These are phyloP conservation scores for Nothophoma quercina DNA, from an alignment of 2,329 filamentous ascomycete species.

Conservation along the genomic window DNA sequence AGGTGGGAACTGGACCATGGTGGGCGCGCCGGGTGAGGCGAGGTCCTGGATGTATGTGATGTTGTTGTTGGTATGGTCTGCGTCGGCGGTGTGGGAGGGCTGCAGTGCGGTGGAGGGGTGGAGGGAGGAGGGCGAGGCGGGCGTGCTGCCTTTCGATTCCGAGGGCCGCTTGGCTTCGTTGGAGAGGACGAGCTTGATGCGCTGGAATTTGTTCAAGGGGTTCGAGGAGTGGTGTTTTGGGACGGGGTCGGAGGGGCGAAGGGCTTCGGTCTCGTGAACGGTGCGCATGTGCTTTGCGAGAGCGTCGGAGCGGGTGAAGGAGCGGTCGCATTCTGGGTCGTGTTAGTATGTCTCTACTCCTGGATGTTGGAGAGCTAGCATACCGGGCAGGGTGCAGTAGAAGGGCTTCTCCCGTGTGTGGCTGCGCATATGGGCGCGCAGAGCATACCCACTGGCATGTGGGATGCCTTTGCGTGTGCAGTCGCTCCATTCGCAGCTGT, in stretches of 20 bases:
- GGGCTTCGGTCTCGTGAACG: constrained; percentile 94
- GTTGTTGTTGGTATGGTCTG: constrained; percentile 62
- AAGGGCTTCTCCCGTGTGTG: constrained; percentile 99
- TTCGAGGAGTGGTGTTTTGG: constrained; percentile 67
- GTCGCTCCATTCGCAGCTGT: constrained; percentile 97
- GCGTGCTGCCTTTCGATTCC: constrained; percentile 45
- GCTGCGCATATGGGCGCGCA: constrained; percentile 97
- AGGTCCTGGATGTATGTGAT: constrained; percentile 65
- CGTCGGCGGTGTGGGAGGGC: constrained; percentile 31
- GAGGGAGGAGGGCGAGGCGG: constrained; percentile 43
- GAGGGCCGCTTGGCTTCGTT: constrained; percentile 41
- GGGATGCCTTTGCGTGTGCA: constrained; percentile 87
- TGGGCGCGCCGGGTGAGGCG: constrained; percentile 65
- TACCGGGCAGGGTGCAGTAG: constrained; percentile 93
- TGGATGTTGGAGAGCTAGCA: constrained; percentile 35
- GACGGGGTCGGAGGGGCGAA: constrained; percentile 77
- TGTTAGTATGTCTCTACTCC: constrained; percentile 51
- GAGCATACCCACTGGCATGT: constrained; percentile 92
- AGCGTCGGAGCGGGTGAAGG: constrained; percentile 94
- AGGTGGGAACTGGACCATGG: constrained; percentile 61
- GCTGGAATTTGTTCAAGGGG: constrained; percentile 56
- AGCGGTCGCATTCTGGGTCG: constrained; percentile 82
- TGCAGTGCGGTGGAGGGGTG: constrained; percentile 31
- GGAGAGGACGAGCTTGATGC: constrained; percentile 54
- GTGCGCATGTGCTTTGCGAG: constrained; percentile 98